phyloP scores from a whole-genome alignment of 208 protist genomes.

The Phytomonas francai region DNA sequence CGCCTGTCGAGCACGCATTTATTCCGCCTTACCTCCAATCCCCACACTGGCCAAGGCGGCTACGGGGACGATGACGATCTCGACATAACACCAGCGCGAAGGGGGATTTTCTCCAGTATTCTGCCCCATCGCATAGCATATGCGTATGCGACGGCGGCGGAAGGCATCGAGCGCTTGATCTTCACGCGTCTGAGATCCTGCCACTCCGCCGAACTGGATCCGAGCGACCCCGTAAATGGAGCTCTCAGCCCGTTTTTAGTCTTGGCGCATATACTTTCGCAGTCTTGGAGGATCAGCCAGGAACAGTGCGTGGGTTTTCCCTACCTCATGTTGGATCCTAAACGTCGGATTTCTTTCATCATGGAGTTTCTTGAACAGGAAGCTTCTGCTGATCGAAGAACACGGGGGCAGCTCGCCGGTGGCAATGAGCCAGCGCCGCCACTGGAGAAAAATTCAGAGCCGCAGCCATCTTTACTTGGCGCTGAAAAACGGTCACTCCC shows the following conservation, averaged over 20 bases:
- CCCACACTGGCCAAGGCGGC: background rate
- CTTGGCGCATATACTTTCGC: conserved; percentile 30
- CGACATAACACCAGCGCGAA: background rate
- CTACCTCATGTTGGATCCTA: conserved; percentile 56
- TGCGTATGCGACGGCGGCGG: conserved; percentile 11
- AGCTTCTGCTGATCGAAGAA: background rate
- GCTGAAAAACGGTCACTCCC: background rate
- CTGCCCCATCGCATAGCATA: background rate
- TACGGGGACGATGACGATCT: background rate
- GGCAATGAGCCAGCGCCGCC: background rate
- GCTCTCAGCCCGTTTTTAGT: conserved; percentile 27
- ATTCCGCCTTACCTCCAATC: background rate
- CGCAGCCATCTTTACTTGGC: background rate
- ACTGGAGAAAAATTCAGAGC: background rate
- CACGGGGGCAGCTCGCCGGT: background rate
- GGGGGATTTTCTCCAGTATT: background rate
- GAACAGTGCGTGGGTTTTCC: conserved; percentile 61
- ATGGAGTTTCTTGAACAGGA: background rate
- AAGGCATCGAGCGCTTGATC: conserved; percentile 34
- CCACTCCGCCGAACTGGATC: conserved; percentile 16
- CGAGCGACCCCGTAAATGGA: conserved; percentile 9
- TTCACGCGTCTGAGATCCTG: conserved; percentile 15
- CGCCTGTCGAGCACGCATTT: background rate
- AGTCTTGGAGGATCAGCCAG: conserved; percentile 39
- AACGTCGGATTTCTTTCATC: conserved; percentile 6